These are phyloP conservation scores for Puccinia horiana DNA, from an alignment of 1,284 basidiomycete genomes.

Conservation along the genomic window DNA sequence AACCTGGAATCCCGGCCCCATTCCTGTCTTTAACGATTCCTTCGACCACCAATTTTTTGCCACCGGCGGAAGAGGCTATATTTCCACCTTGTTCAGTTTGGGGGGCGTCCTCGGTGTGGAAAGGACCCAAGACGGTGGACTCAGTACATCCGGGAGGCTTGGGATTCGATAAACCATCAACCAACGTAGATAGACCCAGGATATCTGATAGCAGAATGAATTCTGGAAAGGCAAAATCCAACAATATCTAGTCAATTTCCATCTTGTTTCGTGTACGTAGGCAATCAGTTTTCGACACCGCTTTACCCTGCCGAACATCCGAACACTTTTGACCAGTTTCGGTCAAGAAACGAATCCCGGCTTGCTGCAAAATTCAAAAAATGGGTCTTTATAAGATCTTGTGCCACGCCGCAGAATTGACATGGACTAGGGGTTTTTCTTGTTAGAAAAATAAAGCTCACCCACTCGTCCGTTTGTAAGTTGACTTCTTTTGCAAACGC, in stretches of 20 bases:
- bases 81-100: conserved; percentile 66
- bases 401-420: neutral
- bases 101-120: conserved; percentile 76
- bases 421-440: neutral
- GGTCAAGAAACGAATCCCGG: conserved; percentile 36
- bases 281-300: conserved; percentile 38
- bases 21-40: conserved; percentile 69
- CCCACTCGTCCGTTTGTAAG: conserved; percentile 81
- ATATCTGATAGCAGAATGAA: conserved; percentile 79
- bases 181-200: conserved; percentile 74
- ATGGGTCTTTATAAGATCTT: no score
- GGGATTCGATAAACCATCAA: conserved; percentile 76
- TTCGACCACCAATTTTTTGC: conserved; percentile 76
- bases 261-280: conserved; percentile 54
- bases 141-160: conserved; percentile 62
- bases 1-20: conserved; percentile 64
- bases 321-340: conserved; percentile 50
- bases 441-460: conserved; percentile 58
- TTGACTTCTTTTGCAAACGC: conserved; percentile 72
- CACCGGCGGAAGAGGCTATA: conserved; percentile 78
- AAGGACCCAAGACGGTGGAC: conserved; percentile 75
- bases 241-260: conserved; percentile 60
- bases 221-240: conserved; percentile 64
- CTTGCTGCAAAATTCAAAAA: conserved; percentile 3
- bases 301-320: conserved; percentile 51